Evolutionary conservation across 768 basidiomycete species (phyloP).

Genomic region (Lyophyllum atratum): DNA sequence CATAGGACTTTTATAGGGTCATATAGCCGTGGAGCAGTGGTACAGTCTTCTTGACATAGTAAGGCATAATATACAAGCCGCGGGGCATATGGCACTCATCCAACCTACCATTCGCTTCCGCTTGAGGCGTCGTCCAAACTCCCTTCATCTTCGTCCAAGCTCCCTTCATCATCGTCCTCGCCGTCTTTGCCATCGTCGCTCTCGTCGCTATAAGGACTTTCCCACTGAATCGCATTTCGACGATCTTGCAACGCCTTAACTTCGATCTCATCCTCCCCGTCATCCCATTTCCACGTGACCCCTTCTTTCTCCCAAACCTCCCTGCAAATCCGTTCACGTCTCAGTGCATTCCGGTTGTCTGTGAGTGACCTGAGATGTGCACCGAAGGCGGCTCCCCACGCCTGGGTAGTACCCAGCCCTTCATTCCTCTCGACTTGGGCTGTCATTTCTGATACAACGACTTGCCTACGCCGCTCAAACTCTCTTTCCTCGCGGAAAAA

Average conservation of each 20-base stretch:
- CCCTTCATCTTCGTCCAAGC: neutral
- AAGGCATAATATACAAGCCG: too few species aligned
- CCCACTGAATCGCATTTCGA: neutral
- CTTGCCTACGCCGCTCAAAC: neutral
- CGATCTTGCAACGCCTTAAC: neutral
- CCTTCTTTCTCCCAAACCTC: slow-evolving; percentile 1
- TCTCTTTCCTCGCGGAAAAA: neutral
- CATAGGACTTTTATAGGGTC: too few species aligned
- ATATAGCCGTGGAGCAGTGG: too few species aligned
- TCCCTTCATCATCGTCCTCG: neutral
- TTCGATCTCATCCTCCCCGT: neutral
- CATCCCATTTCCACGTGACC: neutral
- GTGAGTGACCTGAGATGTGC: neutral
- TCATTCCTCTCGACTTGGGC: neutral
- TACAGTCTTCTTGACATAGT: too few species aligned
- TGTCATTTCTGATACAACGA: neutral
- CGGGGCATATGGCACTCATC: too few species aligned
- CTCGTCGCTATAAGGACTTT: neutral
- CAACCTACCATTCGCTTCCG: neutral
- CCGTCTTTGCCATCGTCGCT: neutral
- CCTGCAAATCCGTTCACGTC: slow-evolving; percentile 1
- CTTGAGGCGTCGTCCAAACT: neutral
- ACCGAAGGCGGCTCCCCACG: neutral
- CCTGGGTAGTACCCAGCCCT: neutral
- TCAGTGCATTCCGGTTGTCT: neutral